These are phyloP conservation scores for Penicillium polonicum DNA, from an alignment of 2,329 filamentous ascomycete species.

Conservation along the genomic window DNA sequence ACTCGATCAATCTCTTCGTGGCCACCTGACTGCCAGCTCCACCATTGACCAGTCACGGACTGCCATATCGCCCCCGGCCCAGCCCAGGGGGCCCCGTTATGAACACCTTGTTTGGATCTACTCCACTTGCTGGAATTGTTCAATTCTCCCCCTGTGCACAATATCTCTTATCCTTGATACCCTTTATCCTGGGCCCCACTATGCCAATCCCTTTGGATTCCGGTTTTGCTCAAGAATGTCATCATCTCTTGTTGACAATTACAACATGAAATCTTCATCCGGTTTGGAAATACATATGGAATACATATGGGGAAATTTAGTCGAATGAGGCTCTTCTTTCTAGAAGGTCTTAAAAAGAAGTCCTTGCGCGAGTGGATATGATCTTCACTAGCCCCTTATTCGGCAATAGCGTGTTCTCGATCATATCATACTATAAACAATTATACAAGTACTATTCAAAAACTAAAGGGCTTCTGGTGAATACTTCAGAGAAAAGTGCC, in stretches of 20 bases:
- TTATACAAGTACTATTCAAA: not conserved
- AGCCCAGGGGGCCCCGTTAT: not conserved
- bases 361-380: conserved; percentile 9
- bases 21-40: conserved; percentile 12
- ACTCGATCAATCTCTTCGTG: conserved; percentile 11
- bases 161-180: not conserved
- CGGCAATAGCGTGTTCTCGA: not conserved
- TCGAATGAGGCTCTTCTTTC: not conserved
- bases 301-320: not conserved
- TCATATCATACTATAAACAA: not conserved
- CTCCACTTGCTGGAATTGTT: conserved; percentile 6
- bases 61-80: not conserved
- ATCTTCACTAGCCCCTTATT: conserved; percentile 8
- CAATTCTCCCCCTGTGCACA: not conserved
- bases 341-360: not conserved
- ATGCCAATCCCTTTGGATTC: not conserved
- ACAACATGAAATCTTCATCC: not conserved
- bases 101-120: conserved; percentile 9
- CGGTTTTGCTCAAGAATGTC: not conserved
- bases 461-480: not conserved
- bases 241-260: not conserved
- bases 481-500: not conserved
- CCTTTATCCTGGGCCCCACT: not conserved
- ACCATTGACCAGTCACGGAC: conserved; percentile 1
- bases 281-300: no score